Base-by-base conservation (phyloP, 306 rosid species). In the Astragalus glycyphyllos region DNA sequence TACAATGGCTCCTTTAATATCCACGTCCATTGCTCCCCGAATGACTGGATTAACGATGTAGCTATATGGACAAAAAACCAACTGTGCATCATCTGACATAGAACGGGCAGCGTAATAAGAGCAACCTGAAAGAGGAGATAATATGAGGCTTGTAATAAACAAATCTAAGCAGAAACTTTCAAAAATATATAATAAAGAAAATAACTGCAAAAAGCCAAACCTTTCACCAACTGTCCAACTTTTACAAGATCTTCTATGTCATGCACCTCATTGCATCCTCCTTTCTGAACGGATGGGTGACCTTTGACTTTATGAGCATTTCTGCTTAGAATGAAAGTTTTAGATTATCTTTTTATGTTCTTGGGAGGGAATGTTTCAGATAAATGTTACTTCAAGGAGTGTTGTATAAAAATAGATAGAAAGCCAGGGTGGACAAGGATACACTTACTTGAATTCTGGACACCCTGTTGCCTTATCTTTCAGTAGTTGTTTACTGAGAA, bases 241-340 rank as follows among this genome's bases (percentile, higher is more conserved):
- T 90, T 88, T 38, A 93, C 90, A 44, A 93, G 86, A 85, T 93
- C 98, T 75, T 93, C 98, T 57, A 93, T 88, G 81, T 93, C 98
- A 80, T 84, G 86, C 49, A 85, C 96, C 82, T 93, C 98, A 59
- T 90, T 85, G 81, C 90, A 88, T 73, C 98, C 98, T 80, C 96
- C 98, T 81, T 71, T 93, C 80, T 90, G 91, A 82, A 93, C 76
- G 73, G 98, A 86, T 23, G 91, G 90, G 78, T 93, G 96, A 29
- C 61, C 68, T 83, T 85, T 90, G 68, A 93, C 93, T 89, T 90
- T 90, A 73, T 85, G 82, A 10, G 54, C 79, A 72, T 85, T 93
- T 81, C 98, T 92, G 83, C 56, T 73, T 45, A 47, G 47, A 68
- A 73, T 34, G 29, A 14, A 72, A 49, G 48, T 73, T 72, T 65